Conservation (phyloP, 805 yeast genomes). For the Saccharomycopsis babjevae region DNA sequence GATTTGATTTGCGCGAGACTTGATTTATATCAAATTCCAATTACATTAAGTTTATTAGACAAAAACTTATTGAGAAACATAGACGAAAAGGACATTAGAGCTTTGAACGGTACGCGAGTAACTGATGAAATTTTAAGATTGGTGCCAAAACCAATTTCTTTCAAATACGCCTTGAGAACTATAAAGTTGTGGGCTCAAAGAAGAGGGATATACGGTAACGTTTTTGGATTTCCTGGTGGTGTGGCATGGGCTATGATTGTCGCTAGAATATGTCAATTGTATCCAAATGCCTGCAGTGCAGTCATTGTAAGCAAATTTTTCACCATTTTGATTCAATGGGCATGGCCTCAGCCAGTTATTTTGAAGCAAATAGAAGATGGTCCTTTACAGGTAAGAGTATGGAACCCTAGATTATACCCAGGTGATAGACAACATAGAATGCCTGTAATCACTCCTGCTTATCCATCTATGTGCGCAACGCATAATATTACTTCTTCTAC, state of each 20-base stretch:
- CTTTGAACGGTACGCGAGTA: conserved; percentile 92
- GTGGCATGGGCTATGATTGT: conserved; percentile 99
- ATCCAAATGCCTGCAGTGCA: conserved; percentile 93
- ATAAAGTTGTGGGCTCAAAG: conserved; percentile 96
- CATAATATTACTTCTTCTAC: conserved; percentile 90
- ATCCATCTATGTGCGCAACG: conserved; percentile 98
- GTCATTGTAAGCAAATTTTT: conserved; percentile 86
- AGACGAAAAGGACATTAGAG: conserved; percentile 84
- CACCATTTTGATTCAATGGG: conserved; percentile 79
- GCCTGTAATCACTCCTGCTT: conserved; percentile 98
- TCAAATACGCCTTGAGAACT: conserved; percentile 85
- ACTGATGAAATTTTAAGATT: conserved; percentile 85
- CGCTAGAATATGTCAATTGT: conserved; percentile 93
- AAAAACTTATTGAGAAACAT: conserved; percentile 77
- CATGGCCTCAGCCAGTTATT: conserved; percentile 97
- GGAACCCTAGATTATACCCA: conserved; percentile 91
- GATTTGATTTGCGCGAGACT: conserved; percentile 82
- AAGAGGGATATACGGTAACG: conserved; percentile 87
- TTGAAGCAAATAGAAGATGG: conserved; percentile 94
- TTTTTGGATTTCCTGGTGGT: conserved; percentile 98
- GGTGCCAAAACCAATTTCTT: conserved; percentile 88
- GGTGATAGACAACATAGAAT: conserved; percentile 83
- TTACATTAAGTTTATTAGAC: conserved; percentile 63
- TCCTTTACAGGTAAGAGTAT: conserved; percentile 87
- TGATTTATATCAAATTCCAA: conserved; percentile 76